phyloP scores from a whole-genome alignment of 345 rosid genomes.

The Rhizophora apiculata region DNA sequence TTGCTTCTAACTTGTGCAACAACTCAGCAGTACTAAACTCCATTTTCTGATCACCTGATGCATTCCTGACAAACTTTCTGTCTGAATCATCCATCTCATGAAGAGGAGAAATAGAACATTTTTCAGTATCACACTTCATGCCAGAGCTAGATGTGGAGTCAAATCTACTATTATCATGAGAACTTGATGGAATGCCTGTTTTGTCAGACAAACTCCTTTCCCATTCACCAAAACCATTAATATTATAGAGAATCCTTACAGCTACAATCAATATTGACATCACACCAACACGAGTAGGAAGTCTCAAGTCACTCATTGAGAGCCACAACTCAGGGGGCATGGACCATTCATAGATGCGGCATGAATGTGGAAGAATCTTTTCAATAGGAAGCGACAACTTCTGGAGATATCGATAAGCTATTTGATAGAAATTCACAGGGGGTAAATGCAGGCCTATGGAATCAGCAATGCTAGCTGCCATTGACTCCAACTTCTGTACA shows the following conservation, averaged over 20 bases:
- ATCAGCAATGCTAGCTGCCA: slow-evolving; percentile 63
- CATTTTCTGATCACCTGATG: slow-evolving; percentile 19
- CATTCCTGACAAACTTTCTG: slow-evolving; percentile 17
- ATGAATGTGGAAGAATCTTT: slow-evolving; percentile 51
- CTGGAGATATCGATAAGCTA: slow-evolving; percentile 56
- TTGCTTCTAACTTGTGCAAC: slow-evolving; percentile 46
- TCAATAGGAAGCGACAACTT: slow-evolving; percentile 50
- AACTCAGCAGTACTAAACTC: slow-evolving; percentile 43
- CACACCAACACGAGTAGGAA: slow-evolving; percentile 61
- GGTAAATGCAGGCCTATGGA: slow-evolving; percentile 60
- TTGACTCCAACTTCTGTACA: slow-evolving; percentile 52
- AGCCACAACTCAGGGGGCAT: slow-evolving; percentile 76
- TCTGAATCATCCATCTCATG: slow-evolving; percentile 26
- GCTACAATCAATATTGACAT: slow-evolving; percentile 61
- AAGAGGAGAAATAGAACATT: slow-evolving; percentile 21
- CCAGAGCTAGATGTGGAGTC: slow-evolving; percentile 14
- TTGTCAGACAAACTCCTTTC: slow-evolving; percentile 41
- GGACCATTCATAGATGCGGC: slow-evolving; percentile 58
- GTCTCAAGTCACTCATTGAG: slow-evolving; percentile 53
- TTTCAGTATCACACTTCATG: slow-evolving; percentile 15
- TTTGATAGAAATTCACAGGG: slow-evolving; percentile 64
- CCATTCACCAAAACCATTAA: slow-evolving; percentile 70
- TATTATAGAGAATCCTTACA: slow-evolving; percentile 51
- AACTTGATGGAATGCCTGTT: slow-evolving; percentile 13
- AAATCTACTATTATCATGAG: slow-evolving; percentile 15